Base-by-base conservation (phyloP, 2,329 filamentous ascomycete genomes). In the Aspergillus amoenus region DNA sequence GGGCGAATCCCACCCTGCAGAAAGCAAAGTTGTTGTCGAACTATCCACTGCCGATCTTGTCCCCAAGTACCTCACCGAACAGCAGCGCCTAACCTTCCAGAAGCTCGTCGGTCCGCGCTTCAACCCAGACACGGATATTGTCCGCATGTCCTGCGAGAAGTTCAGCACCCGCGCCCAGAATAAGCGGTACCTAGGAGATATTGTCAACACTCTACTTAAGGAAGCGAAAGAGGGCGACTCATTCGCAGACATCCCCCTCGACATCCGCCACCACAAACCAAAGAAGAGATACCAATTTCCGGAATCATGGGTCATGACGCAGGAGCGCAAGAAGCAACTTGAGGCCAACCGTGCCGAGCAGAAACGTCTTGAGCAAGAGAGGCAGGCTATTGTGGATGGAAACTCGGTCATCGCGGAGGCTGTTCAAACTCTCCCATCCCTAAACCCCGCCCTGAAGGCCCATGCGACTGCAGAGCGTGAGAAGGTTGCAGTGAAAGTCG, bases 1-100 rank as follows among this genome's bases (percentile, higher is more conserved):
- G 83, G 93, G 93, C 68, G 94, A 97, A 77, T 81, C 84, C 55
- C 95, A 99, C 77, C 93, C 94, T 0, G 91, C 93, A 3, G 87
- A 92, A 76, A 88, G 87, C 71, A 99, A 99, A 81, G 93, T 99
- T 18, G 93, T 97, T 12, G 86, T 97, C 55, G 90, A 97, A 72
- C 96, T 97, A 76, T 85, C 82, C 62, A 88, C 89, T 15, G 76
- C 77, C 55, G 91, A 96, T 76, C 78, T 97, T 60, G 67, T 70
- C 24, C 80, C 80, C 27, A 74, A 73, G 17, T 78, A 82, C 59
- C 82, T 96, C 54, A 86, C 83, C 22, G 77, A 84, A 15, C 75
- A 81, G 39, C 90, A 97, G 76, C 81, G 83, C 61, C 73, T 83
- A 69, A 99, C 97, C 75, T 82, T 99, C 60, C 88, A 89, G 75